Percentiles rank a stretch among this genome's conserved stretches.
Evolutionary conservation across 169 alveolate genomes (phyloP).

Genomic region (Plasmodium gaboni): DNA sequence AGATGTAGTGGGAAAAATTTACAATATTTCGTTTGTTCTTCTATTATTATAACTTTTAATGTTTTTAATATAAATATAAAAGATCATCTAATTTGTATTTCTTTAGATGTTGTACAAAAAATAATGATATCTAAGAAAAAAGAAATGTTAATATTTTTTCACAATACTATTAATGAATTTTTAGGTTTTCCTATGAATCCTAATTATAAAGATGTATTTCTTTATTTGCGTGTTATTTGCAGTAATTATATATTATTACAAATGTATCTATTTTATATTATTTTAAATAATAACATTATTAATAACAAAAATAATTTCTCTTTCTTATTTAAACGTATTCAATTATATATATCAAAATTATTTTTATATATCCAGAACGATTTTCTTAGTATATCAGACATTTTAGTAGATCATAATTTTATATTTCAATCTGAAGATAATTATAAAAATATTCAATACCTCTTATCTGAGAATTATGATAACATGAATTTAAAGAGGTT

Average conservation of each 20-base stretch:
- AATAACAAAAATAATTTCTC: slow-evolving; percentile 14
- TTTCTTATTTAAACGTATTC: slow-evolving; percentile 12
- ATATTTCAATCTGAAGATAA: slow-evolving; percentile 48
- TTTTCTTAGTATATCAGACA: slow-evolving; percentile 44
- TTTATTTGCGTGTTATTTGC: slow-evolving; percentile 34
- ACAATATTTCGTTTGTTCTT: slow-evolving; percentile 45
- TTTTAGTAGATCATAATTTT: slow-evolving; percentile 39
- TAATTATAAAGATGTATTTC: slow-evolving; percentile 9
- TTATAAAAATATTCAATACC: slow-evolving; percentile 23
- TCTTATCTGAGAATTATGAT: slow-evolving; percentile 53
- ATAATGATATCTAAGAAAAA: slow-evolving; percentile 35
- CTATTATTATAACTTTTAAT: slow-evolving; percentile 58
- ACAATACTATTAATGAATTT: slow-evolving; percentile 49
- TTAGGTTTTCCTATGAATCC: slow-evolving; percentile 28
- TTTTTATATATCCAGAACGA: slow-evolving; percentile 26
- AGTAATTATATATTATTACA: slow-evolving; percentile 68
- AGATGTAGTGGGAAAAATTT: slow-evolving; percentile 44
- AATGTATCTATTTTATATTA: slow-evolving; percentile 62
- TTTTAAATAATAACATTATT: slow-evolving; percentile 23
- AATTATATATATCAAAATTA: slow-evolving; percentile 38
- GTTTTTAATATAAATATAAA: slow-evolving; percentile 44
- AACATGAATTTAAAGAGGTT: slow-evolving; percentile 15
- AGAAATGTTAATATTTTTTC: slow-evolving; percentile 35
- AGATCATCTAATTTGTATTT: slow-evolving; percentile 45
- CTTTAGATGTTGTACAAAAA: slow-evolving; percentile 34